Base-by-base conservation (phyloP, 2,329 filamentous ascomycete species). In the Epichloe festucae region DNA sequence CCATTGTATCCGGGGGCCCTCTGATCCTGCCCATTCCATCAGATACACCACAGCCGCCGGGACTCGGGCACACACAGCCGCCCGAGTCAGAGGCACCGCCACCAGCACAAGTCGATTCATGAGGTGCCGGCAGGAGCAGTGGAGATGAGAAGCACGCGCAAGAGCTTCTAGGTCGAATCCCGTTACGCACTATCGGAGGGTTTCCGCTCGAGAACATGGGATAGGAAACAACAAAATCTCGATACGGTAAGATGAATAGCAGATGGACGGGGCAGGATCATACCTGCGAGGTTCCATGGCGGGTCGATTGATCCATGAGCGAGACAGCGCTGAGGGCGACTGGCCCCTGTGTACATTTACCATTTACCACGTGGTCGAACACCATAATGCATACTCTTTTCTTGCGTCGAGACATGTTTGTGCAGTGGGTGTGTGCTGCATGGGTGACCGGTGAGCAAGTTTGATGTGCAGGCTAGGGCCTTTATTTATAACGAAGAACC, bases 1-100 rank as follows among this genome's bases (percentile, higher is more conserved):
- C 62, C 42, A 61, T 64, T 12, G 58, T 91, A 15, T 88, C 88
- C 0, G 69, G 67, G 53, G 70, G 69, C 3, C 69, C 70, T 1
- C 53, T 72, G 60, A 62, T 65, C 23, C 53, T 72, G 44, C 69
- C 70, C 4, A 63, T 70, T 8, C 67, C 68, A 8, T 59, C 61
- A 21, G 61, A 68, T 6, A 54, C 59, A n/a, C 65, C 65, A 2
- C 60, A 64, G 34, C 63, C 66, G 8, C 66, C 67, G 0, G 67
- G 66, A 1, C 59, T 70, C 5, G 63, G 63, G 27, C 64, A 68
- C 19, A 63, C 67, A 14, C 61, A 68, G 10, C 58, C 61, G 4
- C 58, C 63, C 4, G 56, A 56, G 51, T 56, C 63, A 15, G 64
- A 65, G 14, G 65, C 36, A 21, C 53, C 64, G 23, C 67, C 67